Conservation (phyloP, 768 basidiomycete species). For the Amanita subjunquillea region DNA sequence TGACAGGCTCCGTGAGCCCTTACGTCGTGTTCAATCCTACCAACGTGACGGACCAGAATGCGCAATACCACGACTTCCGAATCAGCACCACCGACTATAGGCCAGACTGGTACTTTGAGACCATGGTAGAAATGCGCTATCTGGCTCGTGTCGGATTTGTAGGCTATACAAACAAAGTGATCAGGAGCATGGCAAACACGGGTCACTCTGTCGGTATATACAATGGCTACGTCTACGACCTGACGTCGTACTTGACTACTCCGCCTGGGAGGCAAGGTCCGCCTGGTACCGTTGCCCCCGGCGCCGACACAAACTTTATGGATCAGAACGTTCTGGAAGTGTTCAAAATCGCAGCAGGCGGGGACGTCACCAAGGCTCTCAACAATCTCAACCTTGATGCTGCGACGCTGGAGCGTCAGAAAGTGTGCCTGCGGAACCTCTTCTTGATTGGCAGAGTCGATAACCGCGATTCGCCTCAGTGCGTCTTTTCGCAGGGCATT, state of each 20-base stretch:
- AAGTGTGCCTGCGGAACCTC: constrained; percentile 84
- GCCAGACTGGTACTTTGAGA: constrained; percentile 97
- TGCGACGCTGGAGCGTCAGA: constrained; percentile 58
- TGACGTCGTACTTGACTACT: constrained; percentile 69
- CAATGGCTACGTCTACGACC: constrained; percentile 76
- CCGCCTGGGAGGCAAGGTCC: constrained; percentile 50
- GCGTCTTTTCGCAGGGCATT: constrained; percentile 85
- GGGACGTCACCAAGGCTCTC: constrained; percentile 72
- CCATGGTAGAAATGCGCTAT: constrained; percentile 90
- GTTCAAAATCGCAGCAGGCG: constrained; percentile 68
- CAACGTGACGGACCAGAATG: constrained; percentile 69
- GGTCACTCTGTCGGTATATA: constrained; percentile 76
- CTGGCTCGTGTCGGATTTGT: constrained; percentile 81
- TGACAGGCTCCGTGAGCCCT: constrained; percentile 70
- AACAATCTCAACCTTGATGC: constrained; percentile 51
- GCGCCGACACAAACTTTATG: constrained; percentile 58
- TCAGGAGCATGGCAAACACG: constrained; percentile 56
- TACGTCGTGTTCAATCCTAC: constrained; percentile 70
- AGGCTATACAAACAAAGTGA: constrained; percentile 70
- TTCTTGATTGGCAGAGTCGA: constrained; percentile 90
- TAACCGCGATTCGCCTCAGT: constrained; percentile 85
- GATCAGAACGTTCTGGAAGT: constrained; percentile 52
- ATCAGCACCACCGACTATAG: constrained; percentile 79
- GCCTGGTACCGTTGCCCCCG: constrained; percentile 31
- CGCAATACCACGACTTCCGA: constrained; percentile 94